Evolutionary conservation across 805 yeast genomes (phyloP).

Genomic region (Candida taoyuanica): DNA sequence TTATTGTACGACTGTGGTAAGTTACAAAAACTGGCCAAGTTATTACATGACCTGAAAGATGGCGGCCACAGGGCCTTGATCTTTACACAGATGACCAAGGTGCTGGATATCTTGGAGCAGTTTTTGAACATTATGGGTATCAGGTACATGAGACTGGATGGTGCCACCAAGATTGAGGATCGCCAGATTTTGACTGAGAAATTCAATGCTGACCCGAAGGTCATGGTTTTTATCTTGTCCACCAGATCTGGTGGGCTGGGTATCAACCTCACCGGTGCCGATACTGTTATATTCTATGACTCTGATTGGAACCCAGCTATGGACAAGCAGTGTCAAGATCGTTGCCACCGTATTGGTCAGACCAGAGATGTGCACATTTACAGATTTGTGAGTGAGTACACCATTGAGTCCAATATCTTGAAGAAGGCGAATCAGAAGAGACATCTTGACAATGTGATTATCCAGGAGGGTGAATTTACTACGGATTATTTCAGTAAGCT

Average conservation of each 20-base stretch:
- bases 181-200: constrained; percentile 91
- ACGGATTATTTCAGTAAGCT: constrained; percentile 91
- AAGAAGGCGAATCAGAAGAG: constrained; percentile 93
- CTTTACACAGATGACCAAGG: constrained; percentile 98
- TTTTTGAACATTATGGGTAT: constrained; percentile 93
- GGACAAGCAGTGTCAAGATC: constrained; percentile 99
- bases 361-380: constrained; percentile 97
- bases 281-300: constrained; percentile 95
- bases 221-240: constrained; percentile 88
- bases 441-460: constrained; percentile 88
- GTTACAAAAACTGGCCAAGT: constrained; percentile 73
- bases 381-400: constrained; percentile 91
- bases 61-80: constrained; percentile 92
- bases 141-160: constrained; percentile 91
- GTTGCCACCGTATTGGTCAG: constrained; percentile 99
- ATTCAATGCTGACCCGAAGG: constrained; percentile 78
- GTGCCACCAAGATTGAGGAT: constrained; percentile 96
- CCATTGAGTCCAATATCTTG: constrained; percentile 92
- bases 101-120: constrained; percentile 86
- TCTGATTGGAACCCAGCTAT: constrained; percentile 99
- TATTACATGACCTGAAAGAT: constrained; percentile 72
- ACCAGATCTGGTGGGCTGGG: constrained; percentile 99
- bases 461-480: constrained; percentile 97
- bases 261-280: constrained; percentile 96
- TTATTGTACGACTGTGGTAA: constrained; percentile 97